Base-by-base conservation (phyloP, 192 early-diverging fungal genomes). In the Dissophora globulifera region DNA sequence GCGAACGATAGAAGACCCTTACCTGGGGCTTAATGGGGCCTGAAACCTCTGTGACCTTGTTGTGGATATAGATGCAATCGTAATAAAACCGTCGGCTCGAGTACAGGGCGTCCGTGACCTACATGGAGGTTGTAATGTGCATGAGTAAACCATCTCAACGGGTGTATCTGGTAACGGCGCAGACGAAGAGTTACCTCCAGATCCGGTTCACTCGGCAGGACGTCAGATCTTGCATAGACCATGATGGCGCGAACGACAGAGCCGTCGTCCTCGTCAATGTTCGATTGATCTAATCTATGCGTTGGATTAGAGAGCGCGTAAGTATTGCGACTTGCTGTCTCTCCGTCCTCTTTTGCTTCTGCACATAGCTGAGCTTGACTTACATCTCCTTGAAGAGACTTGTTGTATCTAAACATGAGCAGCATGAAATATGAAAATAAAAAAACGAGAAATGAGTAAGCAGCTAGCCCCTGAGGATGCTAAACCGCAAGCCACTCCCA, bases 31-130 rank as follows among this genome's bases (percentile, higher is more conserved):
- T 71, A 27, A 71, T 20, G 3, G 53, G 31, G 20, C 72, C 72
- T 27, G 42, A 1, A 12, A 66, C 64, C 17, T 69, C 78, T 1
- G 32, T 15, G 13, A 43, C 43, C 41, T 71, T 79, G 17, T 60
- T 58, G 48, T 79, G 78, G 13, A 79, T 66, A 19, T 71, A 79
- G 9, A 79, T 25, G 41, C 68, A 69, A 20, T 79, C 78, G 35
- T 66, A 71, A 15, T 22, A 62, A 30, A 79, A 64, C 9, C 49
- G 25, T 11, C 62, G 40, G 9, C 58, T 58, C 1, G 43, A 23
- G 29, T 58, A 43, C 25, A 79, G 25, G 2, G 32, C 56, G 5
- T 69, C 62, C 33, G 49, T 10, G 12, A 49, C 12, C 78, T 79
- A 67, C 16, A 41, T 9, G 19, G n/a, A n/a, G n/a, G n/a, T n/a